Base-by-base conservation (phyloP, 352 stramenopile genomes). In the Saprolegnia diclina region DNA sequence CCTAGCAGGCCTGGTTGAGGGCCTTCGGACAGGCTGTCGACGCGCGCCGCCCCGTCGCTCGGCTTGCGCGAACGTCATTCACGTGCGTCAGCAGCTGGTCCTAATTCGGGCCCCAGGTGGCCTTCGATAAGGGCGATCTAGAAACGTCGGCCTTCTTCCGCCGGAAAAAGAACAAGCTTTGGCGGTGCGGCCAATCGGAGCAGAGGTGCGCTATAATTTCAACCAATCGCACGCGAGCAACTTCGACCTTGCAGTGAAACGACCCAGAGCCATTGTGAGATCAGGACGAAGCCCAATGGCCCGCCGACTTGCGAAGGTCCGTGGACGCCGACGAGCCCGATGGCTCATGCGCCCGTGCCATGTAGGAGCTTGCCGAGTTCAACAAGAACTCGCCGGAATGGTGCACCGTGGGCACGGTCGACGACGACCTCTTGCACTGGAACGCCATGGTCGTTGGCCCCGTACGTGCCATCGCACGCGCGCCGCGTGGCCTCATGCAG, bases 381-480 rank as follows among this genome's bases (percentile, higher is more conserved):
- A 85, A 94, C 74, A 91, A 91, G 73, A 95, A 90, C 80, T 91
- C 88, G 65, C 87, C 87, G 59, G 88, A 96, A 13, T 96, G 87
- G 87, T 94, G 86, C 79, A 95, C 83, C 0, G 88, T 94, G 19
- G 79, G 88, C 71, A 76, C 87, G 0, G 88, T 96, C 35, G 85
- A 94, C 62, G 85, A 96, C 65, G 85, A 96, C 65, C 79, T 96
- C 29, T 86, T 96, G 79, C 88, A 96, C 78, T 96, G 88, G 88
- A 95, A 95, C 72, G 88, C 88, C 45, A 95, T 96, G 85, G 80
- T 96, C 37, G 85, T 85, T 13, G 88, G 88, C 18, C 88, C 88
- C n/a, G 87, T 95, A 86, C 63, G 85, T 83, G 21, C 10, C 19
- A 35, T 35, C 11, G 44, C 9, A 5, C 22, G 53, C 14, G 16